Evolutionary conservation across 306 rosid species (phyloP), one percentile per base, ranked within the genome.

Genomic region (Cercis canadensis): DNA sequence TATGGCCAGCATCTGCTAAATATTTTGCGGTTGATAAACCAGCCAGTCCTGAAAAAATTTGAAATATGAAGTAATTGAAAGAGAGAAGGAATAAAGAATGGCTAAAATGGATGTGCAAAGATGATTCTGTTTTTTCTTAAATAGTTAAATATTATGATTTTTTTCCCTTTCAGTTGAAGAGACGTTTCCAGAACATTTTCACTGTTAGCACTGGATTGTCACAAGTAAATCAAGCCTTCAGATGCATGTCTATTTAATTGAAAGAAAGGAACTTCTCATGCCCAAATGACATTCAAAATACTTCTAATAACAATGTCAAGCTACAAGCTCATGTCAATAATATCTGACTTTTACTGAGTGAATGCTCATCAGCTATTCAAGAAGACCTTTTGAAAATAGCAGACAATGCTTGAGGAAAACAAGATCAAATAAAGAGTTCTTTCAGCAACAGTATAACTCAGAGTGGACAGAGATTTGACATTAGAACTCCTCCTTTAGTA

Each of bases 1-100:
- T 89, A 81, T 94, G 98, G 57, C 98, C 98, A 37, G 98, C 98
- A 84, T 94, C 98, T 32, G 97, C 97, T 86, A 94, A 83, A 80
- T 94, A 94, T 62, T 94, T 94, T 45, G 98, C 98, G 66, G 98
- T 89, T 31, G 97, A 87, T 57, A 94, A 89, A 72, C 98, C 98
- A 73, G 97, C 98, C 88, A 92, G 69, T 67, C 98, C 98, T 92
- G 84, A 31, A 65, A 66, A 52, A 70, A 70, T 71, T 69, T 40
- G 62, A 69, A 76, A 55, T 32, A 59, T 33, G 16, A 49, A 52
- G 70, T 18, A 67, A 69, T 37, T 69, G 51, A 64, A 11, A 52
- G 6, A 15, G 69, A 19, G 29, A 24, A 24, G 41, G 45, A 44
- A 49, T 34, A 13, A 17, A 3, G 5, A 11, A 12, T n/a, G 32